Evolutionary conservation across 202 grass and related monocot genomes (phyloP).

Genomic region (Bolboschoenoplectus hybrid): DNA sequence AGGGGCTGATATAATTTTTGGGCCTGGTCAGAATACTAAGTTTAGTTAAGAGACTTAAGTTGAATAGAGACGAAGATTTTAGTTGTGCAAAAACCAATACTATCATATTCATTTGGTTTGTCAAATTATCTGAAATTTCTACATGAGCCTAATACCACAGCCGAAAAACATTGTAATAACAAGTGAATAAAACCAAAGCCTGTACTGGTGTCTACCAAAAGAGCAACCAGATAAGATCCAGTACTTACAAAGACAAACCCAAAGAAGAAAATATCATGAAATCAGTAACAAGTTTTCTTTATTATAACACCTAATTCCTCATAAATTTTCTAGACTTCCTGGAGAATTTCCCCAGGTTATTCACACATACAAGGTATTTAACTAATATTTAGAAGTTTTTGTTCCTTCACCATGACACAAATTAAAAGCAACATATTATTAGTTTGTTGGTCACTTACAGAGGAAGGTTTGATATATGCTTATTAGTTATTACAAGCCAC

Average conservation of each 20-base stretch:
- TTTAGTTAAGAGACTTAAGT: not conserved
- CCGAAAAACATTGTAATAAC: not conserved
- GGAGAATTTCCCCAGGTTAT: not conserved
- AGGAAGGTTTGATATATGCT: slow-evolving; percentile 18
- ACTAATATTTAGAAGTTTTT: not conserved
- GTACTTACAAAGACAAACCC: not conserved
- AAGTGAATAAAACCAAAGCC: not conserved
- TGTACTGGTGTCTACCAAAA: not conserved
- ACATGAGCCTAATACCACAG: not conserved
- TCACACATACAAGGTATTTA: not conserved
- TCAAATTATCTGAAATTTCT: not conserved
- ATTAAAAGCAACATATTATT: slow-evolving; percentile 18
- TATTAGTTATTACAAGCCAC: slow-evolving; percentile 32
- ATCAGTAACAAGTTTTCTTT: not conserved
- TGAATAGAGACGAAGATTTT: not conserved
- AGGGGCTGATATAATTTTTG: not conserved
- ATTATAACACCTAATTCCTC: not conserved
- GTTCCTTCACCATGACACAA: not conserved
- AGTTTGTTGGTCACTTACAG: slow-evolving; percentile 30
- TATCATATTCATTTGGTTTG: not conserved
- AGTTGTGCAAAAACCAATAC: not conserved
- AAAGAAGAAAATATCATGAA: not conserved
- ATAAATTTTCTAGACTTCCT: not conserved
- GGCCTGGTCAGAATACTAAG: not conserved
- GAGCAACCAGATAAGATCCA: not conserved